Conservation (phyloP, 2,329 filamentous ascomycete species). For the Xylariales sp. region DNA sequence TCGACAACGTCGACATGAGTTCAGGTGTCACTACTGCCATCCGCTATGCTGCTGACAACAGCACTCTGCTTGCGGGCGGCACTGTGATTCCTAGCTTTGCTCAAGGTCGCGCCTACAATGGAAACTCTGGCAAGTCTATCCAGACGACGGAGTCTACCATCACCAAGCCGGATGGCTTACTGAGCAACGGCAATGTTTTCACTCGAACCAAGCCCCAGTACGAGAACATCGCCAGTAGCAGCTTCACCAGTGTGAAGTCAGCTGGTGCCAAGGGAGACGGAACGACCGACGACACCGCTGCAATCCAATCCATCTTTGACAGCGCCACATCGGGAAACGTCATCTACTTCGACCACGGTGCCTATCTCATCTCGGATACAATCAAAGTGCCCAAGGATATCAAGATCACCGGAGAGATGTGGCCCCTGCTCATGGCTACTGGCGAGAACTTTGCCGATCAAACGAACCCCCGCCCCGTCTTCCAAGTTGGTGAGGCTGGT, state of each 20-base stretch:
- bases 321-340: conserved; percentile 58
- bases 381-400: conserved; percentile 72
- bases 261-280: conserved; percentile 86
- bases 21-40: conserved; percentile 65
- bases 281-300: conserved; percentile 76
- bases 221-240: conserved; percentile 56
- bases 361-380: conserved; percentile 66
- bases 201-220: conserved; percentile 90
- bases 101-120: conserved; percentile 71
- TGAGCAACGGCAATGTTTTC: conserved; percentile 65
- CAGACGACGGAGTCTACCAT: conserved; percentile 55
- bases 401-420: conserved; percentile 87
- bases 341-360: conserved; percentile 71
- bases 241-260: conserved; percentile 79
- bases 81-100: conserved; percentile 66
- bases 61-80: conserved; percentile 64
- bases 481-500: conserved; percentile 75
- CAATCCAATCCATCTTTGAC: conserved; percentile 75
- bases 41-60: conserved; percentile 48
- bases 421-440: conserved; percentile 82
- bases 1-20: conserved; percentile 86
- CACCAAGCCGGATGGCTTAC: conserved; percentile 62
- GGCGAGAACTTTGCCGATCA: conserved; percentile 70
- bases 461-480: conserved; percentile 73
- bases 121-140: conserved; percentile 42